Base-by-base conservation (phyloP, 139 green algal species). In the Pseudopediastrum boryanum region DNA sequence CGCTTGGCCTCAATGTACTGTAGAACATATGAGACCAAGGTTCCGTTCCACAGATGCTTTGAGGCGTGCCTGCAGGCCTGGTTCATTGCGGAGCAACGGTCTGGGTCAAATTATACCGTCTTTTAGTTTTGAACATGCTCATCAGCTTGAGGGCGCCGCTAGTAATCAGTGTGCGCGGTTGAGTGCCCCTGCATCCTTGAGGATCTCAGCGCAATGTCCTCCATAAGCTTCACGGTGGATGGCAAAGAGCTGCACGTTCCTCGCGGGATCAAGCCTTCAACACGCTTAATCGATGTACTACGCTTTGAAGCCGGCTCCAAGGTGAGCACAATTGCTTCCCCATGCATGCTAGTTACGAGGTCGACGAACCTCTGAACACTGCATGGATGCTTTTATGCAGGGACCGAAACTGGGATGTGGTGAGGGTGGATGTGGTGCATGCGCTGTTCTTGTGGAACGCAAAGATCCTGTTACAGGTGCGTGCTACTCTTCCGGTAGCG, bases 321-420 rank as follows among this genome's bases (percentile, higher is more conserved):
- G 29, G 73, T 80, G 39, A 21, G 59, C 27, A 58, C 31, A 29
- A 23, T 74, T 56, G 59, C 59, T 67, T 31, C 59, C 12, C 21
- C 48, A 33, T 33, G 23, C 2, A 25, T 62, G 52, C 42, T 62
- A 23, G 29, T 7, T 44, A 29, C 63, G 8, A 23, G 27, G 35
- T 21, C 29, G 27, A 39, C 29, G 12, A 68, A 12, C 27, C 12
- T 25, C 29, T 35, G 59, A 68, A 68, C 13, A 68, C 10, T 12
- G 27, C 59, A 12, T 68, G 59, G 19, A 23, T 12, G 19, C 59
- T 68, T 12, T 16, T 25, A 68, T 54, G 41, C 94, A 89, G 35
- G 93, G 93, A 1, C 92, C 93, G 39, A 97, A 97, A 83, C 79
- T 97, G 23, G 92, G 89, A 2, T 97, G 93, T 76, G 93, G 91